Evolutionary conservation across 164 flowering plant genomes (phyloP).

Genomic region (Liriodendron chinense): DNA sequence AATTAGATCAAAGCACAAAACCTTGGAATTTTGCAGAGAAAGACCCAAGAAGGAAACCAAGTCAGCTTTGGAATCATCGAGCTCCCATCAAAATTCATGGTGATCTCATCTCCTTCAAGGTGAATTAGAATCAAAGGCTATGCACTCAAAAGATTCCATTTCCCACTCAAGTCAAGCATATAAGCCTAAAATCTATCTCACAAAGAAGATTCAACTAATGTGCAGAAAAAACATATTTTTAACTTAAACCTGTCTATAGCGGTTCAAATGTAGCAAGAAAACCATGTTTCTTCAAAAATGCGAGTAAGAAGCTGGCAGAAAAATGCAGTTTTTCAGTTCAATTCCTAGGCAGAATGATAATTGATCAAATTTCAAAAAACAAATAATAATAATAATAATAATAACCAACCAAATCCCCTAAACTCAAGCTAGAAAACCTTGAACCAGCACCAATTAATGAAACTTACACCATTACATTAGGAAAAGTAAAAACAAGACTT

Average conservation of each 20-base stretch:
- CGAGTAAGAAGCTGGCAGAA: too few species aligned
- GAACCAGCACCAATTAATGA: too few species aligned
- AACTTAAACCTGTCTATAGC: background rate
- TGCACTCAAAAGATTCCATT: background rate
- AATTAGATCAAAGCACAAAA: slow-evolving; percentile 1
- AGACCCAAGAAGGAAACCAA: background rate
- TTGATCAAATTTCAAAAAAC: too few species aligned
- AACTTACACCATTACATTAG: too few species aligned
- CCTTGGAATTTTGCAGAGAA: background rate
- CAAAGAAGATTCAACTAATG: background rate
- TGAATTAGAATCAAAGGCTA: background rate
- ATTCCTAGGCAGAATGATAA: too few species aligned
- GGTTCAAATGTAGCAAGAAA: background rate
- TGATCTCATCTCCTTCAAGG: background rate
- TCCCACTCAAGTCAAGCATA: background rate
- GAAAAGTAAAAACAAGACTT: too few species aligned
- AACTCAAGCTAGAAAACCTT: too few species aligned
- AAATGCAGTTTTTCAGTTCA: too few species aligned
- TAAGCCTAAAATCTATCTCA: background rate
- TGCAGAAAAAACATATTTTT: background rate
- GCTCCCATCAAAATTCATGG: background rate
- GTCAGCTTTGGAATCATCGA: background rate
- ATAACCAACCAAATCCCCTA: too few species aligned
- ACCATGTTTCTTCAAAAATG: background rate
- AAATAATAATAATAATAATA: too few species aligned